Conservation (phyloP, 768 basidiomycete genomes). For the Antrodiella citrinella region DNA sequence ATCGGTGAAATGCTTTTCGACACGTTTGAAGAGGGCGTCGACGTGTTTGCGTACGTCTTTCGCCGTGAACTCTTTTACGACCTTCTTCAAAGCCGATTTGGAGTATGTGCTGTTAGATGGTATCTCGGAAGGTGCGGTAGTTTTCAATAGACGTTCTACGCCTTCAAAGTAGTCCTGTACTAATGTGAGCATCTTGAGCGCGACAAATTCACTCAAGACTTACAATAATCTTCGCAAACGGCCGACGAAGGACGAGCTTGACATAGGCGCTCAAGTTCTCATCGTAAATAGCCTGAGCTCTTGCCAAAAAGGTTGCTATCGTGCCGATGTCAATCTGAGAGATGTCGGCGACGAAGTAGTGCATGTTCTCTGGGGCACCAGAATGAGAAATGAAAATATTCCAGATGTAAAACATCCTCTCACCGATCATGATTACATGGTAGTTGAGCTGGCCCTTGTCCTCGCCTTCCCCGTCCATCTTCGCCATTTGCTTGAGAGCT, state of each 20-base stretch:
- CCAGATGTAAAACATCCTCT: too few relatives aligned
- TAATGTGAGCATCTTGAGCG: not conserved
- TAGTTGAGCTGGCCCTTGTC: slow-evolving; percentile 97
- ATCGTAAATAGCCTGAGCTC: slow-evolving; percentile 79
- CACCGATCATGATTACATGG: slow-evolving; percentile 91
- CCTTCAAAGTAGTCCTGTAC: slow-evolving; percentile 90
- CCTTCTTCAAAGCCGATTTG: slow-evolving; percentile 71
- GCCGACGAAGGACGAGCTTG: slow-evolving; percentile 76
- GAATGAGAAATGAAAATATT: too few relatives aligned
- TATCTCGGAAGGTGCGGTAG: slow-evolving; percentile 71
- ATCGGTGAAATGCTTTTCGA: slow-evolving; percentile 94
- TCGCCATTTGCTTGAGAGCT: slow-evolving; percentile 90
- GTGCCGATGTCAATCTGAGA: slow-evolving; percentile 61
- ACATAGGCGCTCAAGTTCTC: slow-evolving; percentile 86
- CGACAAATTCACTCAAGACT: slow-evolving; percentile 19
- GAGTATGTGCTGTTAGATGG: slow-evolving; percentile 67
- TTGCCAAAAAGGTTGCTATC: slow-evolving; percentile 52
- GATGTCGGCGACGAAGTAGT: slow-evolving; percentile 82
- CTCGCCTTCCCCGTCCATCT: slow-evolving; percentile 86
- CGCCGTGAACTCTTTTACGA: slow-evolving; percentile 73
- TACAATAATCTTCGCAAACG: slow-evolving; percentile 83
- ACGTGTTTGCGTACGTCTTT: slow-evolving; percentile 90
- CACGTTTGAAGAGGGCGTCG: slow-evolving; percentile 80
- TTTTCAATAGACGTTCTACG: slow-evolving; percentile 78
- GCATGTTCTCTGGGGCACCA: slow-evolving; percentile 81